Conservation (phyloP, 2,329 filamentous ascomycete species). For the Drechslerella stenobrocha region DNA sequence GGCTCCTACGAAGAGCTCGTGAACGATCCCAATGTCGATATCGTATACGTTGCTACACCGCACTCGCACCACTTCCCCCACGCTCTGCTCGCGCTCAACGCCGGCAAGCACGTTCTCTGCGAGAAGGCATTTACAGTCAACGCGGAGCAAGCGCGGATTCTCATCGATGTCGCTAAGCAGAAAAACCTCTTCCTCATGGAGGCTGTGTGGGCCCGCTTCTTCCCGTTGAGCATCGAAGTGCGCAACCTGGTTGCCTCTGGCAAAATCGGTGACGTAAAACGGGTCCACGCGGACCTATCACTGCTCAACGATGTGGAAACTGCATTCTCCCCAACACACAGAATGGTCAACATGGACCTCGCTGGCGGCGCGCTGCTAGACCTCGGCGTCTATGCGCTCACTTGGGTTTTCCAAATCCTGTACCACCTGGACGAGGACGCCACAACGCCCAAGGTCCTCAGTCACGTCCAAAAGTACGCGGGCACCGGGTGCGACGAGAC, state of each 20-base stretch:
- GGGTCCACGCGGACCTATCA: conserved; percentile 65
- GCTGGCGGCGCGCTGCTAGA: conserved; percentile 82
- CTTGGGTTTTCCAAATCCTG: conserved; percentile 86
- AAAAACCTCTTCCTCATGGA: conserved; percentile 81
- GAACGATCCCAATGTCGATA: conserved; percentile 75
- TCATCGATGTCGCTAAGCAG: conserved; percentile 71
- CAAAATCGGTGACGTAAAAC: conserved; percentile 65
- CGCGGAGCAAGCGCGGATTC: conserved; percentile 71
- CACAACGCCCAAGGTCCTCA: conserved; percentile 71
- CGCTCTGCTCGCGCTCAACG: conserved; percentile 77
- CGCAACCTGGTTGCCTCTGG: conserved; percentile 66
- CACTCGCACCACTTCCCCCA: conserved; percentile 95
- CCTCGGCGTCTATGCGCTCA: conserved; percentile 83
- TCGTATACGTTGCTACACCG: conserved; percentile 85
- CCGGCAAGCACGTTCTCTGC: conserved; percentile 84
- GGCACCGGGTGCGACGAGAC: conserved; percentile 74
- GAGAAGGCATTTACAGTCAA: conserved; percentile 90
- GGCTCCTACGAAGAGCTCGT: conserved; percentile 82
- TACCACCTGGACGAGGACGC: conserved; percentile 73
- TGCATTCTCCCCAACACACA: conserved; percentile 65
- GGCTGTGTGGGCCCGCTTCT: conserved; percentile 87
- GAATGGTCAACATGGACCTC: conserved; percentile 78
- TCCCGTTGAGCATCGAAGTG: conserved; percentile 77
- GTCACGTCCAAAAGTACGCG: conserved; percentile 72
- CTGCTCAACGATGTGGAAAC: conserved; percentile 66